phyloP scores from a whole-genome alignment of 2,329 filamentous ascomycete genomes.

The Sclerotiophoma versabilis region DNA sequence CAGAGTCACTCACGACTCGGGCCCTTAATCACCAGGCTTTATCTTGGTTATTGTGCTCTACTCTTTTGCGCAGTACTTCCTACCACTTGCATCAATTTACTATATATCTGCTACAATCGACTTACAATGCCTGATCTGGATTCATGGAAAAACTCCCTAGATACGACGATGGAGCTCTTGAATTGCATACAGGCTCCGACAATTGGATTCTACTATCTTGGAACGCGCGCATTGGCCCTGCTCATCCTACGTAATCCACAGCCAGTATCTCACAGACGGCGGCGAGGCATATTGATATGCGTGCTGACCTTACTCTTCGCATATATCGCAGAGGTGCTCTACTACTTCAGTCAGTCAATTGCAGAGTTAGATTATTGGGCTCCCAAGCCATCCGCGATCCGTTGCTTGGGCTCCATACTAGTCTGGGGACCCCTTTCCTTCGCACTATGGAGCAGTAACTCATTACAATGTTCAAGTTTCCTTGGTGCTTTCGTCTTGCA shows the following conservation, averaged over 20 bases:
- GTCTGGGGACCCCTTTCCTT: constrained; percentile 40
- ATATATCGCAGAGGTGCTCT: constrained; percentile 43
- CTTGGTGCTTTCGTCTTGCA: constrained; percentile 44
- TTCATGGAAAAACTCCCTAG: no score
- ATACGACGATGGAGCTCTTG: constrained; percentile 37
- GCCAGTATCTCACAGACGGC: constrained; percentile 30
- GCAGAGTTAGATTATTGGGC: constrained; percentile 38
- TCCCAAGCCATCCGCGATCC: constrained; percentile 42
- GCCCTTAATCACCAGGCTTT: no score
- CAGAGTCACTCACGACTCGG: no score
- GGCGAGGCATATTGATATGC: constrained; percentile 29
- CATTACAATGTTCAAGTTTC: constrained; percentile 44
- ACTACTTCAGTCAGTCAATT: constrained; percentile 42
- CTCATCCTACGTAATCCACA: constrained; percentile 42
- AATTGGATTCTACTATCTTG: constrained; percentile 42
- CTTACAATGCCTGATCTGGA: no score
- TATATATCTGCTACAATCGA: no score
- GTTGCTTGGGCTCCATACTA: constrained; percentile 44
- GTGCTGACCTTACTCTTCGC: constrained; percentile 26
- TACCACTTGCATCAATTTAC: no score
- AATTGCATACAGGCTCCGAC: constrained; percentile 45
- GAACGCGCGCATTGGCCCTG: constrained; percentile 34
- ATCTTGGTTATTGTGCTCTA: no score
- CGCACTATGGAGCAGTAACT: constrained; percentile 30
- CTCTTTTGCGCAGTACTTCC: no score